Base-by-base conservation (phyloP, 2,329 filamentous ascomycete species). In the Atkinsonella texensis region DNA sequence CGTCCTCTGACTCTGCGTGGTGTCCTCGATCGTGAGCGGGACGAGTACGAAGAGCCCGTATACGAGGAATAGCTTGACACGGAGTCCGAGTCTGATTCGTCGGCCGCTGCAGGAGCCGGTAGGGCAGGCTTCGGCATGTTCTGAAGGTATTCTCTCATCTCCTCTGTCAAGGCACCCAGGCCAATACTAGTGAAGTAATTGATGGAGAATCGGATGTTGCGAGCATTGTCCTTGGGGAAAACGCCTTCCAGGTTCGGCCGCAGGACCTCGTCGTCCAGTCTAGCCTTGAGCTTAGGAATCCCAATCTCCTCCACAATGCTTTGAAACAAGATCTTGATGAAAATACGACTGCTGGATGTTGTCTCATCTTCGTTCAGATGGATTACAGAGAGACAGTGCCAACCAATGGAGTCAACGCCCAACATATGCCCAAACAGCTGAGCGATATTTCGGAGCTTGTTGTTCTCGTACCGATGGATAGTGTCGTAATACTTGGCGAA, bases 181-280 rank as follows among this genome's bases (percentile, higher is more conserved):
- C 90, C 89, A 61, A 98, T 95, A 62, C 89, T 93, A 10, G 93
- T 98, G 68, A 98, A 97, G 76, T 96, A 98, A 70, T 98, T 98
- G 82, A 98, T 95, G 48, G 90, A 88, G 74, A 98, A 98, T 50
- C 91, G 83, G 40, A 90, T 89, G 68, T 96, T 93, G 63, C 87
- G 84, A 23, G 89, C 81, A 62, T 89, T 88, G 65, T 97, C 90
- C 54, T 75, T 84, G 0, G 93, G 93, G 75, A 98, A 97, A 43
- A 98, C 73, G 32, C 91, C 91, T 40, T 84, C 81, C 53, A 96
- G 81, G 64, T 80, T 86, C 48, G 89, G 81, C 54, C 84, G 83
- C 40, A 97, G 74, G 48, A 81, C 77, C 43, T 93, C 86, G 59
- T 95, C 89, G 57, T 77, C 81, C 69, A 96, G 77, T 17, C 87